These are phyloP conservation scores for Papiliotrema flavescens DNA, from an alignment of 1,284 basidiomycete species.

Conservation along the genomic window DNA sequence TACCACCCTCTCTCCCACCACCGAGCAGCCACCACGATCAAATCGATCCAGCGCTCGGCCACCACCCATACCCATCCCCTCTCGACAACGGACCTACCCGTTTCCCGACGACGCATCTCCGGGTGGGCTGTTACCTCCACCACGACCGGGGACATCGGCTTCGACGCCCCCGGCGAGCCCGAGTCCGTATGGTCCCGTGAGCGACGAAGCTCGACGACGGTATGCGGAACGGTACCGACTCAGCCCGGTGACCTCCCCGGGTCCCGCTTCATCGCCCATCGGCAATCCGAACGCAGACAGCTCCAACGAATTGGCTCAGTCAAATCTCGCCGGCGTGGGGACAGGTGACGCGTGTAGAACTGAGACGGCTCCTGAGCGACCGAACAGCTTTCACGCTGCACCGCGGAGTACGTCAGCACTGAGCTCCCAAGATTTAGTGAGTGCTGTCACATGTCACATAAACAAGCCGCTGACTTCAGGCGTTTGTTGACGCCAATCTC, in stretches of 20 bases:
- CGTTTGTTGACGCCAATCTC: neutral
- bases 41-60: no score
- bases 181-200: conserved; percentile 1
- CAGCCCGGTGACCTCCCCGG: no score
- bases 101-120: no score
- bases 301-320: neutral
- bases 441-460: no score
- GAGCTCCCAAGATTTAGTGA: no score
- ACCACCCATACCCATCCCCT: no score
- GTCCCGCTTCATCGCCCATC: neutral
- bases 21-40: neutral
- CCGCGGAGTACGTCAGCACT: neutral
- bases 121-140: no score
- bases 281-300: neutral
- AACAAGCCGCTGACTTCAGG: neutral
- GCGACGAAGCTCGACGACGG: conserved; percentile 3
- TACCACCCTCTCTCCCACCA: neutral
- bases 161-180: conserved; percentile 1
- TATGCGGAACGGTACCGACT: neutral
- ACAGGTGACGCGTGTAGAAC: conserved; percentile 4
- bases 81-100: no score
- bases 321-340: conserved; percentile 20
- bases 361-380: conserved; percentile 3
- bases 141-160: no score
- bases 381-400: conserved; percentile 10